These are phyloP conservation scores for Diaporthe humulicola DNA, from an alignment of 2,329 filamentous ascomycete genomes.

Conservation along the genomic window DNA sequence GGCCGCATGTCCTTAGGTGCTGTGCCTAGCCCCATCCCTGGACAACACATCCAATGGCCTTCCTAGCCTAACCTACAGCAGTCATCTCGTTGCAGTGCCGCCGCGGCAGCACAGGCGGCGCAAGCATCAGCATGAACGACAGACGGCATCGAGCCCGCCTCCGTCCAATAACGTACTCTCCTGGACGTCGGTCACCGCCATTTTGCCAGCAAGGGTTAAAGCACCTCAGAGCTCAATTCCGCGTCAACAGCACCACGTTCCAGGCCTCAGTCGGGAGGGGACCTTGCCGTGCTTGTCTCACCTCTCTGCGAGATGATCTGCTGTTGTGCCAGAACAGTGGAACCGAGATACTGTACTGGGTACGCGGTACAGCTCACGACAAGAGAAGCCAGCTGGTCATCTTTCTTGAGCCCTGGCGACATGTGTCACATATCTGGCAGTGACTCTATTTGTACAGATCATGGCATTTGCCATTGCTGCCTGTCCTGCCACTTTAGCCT, in stretches of 20 bases:
- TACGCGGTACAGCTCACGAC: background rate
- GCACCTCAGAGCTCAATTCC: constrained; percentile 16
- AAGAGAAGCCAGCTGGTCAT: background rate
- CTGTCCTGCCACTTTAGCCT: background rate
- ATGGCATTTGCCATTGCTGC: background rate
- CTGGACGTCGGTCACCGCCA: constrained; percentile 34
- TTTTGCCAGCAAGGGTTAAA: constrained; percentile 24
- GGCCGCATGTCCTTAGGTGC: background rate
- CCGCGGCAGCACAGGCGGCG: constrained; percentile 5
- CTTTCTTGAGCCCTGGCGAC: background rate
- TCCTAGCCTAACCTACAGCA: background rate
- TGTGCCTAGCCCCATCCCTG: background rate
- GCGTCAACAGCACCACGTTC: background rate
- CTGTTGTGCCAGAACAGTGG: background rate
- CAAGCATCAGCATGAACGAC: constrained; percentile 22
- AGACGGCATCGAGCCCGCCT: constrained; percentile 2
- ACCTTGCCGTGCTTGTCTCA: background rate
- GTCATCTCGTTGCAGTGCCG: background rate
- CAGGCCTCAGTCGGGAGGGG: background rate
- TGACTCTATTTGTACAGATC: background rate
- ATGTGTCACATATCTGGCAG: background rate
- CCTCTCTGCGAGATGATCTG: background rate
- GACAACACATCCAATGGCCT: background rate
- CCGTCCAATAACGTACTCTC: constrained; percentile 22
- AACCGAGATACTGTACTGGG: background rate